Evolutionary conservation across 2,329 filamentous ascomycete genomes (phyloP), one percentile per base, ranked within the genome.

Genomic region (Trichoderma sp.): DNA sequence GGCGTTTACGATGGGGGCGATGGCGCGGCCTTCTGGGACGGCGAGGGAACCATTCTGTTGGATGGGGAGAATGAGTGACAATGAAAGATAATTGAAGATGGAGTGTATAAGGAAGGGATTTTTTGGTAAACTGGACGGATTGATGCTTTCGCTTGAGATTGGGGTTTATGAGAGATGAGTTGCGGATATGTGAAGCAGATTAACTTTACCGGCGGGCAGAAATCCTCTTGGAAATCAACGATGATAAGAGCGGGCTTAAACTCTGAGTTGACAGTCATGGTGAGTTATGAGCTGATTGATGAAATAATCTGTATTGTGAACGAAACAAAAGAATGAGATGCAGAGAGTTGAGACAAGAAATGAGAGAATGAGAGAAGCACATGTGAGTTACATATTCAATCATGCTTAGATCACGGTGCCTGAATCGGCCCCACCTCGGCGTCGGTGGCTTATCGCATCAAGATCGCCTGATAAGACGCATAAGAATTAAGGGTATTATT

Each of bases 151-250:
- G 8, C 5, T 28, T 23, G 47, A 23, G 47, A 53, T 53, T 11
- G 43, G n/a, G 43, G 11, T 50, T 11, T 17, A 55, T 58, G 47
- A 73, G 68, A 34, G 12, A 13, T 13, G 11, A 58, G 47, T 34
- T n/a, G 47, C 3, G 6, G 26, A 20, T 6, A 20, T 36, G 6
- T 43, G 26, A 50, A 17, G 36, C 7, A 1, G 32, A 5, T 1
- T 1, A 12, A 83, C 91, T 83, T 83, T 83, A 96, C 94, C 13
- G 95, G 94, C 72, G 93, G 93, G 81, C 94, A 97, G 81, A 98
- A 98, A 84, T 98, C 95, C 81, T 98, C 92, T 82, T 98, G 96
- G 78, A 97, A 87, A 81, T 98, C 95, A 68, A 97, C 91, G 12
- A 97, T 87, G 62, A 97, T 82, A 28, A 90, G 82, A 3, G 87